These are phyloP conservation scores for Petrea volubilis DNA, from an alignment of 257 asterid genomes.

Conservation along the genomic window DNA sequence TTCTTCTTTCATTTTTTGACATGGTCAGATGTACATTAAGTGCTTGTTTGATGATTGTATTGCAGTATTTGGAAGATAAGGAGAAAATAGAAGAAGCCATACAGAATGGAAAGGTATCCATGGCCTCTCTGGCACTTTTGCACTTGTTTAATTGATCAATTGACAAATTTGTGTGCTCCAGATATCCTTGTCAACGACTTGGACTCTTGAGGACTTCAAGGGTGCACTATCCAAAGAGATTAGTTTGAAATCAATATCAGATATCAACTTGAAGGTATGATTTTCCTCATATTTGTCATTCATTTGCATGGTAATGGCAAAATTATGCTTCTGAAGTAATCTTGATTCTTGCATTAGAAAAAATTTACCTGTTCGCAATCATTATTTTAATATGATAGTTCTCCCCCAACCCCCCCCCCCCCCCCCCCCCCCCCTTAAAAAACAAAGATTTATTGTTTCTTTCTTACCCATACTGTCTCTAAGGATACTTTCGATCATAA, in stretches of 20 bases:
- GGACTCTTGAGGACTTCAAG: slow-evolving; percentile 76
- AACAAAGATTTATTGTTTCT: too few relatives aligned
- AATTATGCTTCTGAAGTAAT: slow-evolving; percentile 11
- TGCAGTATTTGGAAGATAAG: slow-evolving; percentile 89
- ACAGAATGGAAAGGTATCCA: slow-evolving; percentile 61
- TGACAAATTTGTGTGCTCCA: slow-evolving; percentile 27
- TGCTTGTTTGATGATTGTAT: slow-evolving; percentile 23
- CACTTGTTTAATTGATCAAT: slow-evolving; percentile 7
- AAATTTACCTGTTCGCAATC: neutral
- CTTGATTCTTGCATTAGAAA: slow-evolving; percentile 8
- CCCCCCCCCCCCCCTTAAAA: too few relatives aligned
- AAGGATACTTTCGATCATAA: too few relatives aligned
- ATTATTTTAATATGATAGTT: neutral
- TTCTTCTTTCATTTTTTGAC: slow-evolving; percentile 11
- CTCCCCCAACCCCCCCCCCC: too few relatives aligned
- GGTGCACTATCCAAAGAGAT: slow-evolving; percentile 47
- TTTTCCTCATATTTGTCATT: slow-evolving; percentile 13
- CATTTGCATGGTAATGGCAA: slow-evolving; percentile 13
- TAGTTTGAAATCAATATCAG: slow-evolving; percentile 49
- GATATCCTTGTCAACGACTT: slow-evolving; percentile 61
- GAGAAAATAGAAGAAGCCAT: slow-evolving; percentile 70
- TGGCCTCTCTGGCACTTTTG: slow-evolving; percentile 23
- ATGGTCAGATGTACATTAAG: neutral
- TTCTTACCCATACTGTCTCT: too few relatives aligned
- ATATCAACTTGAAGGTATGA: slow-evolving; percentile 69